Base-by-base conservation (phyloP, 1,284 basidiomycete genomes). In the Leccinum pachyderme region DNA sequence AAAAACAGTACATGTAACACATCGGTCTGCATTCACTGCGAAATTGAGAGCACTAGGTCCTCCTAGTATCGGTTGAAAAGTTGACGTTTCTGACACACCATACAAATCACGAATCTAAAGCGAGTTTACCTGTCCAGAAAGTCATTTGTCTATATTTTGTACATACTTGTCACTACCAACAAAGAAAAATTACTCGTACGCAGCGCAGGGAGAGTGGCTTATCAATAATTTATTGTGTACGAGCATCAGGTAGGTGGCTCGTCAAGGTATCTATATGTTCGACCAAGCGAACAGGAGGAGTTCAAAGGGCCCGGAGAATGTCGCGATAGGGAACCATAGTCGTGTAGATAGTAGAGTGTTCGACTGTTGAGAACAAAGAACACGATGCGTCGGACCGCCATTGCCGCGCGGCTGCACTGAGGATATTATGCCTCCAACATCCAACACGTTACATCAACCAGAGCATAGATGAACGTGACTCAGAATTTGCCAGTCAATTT, bases 401-500 rank as follows among this genome's bases (percentile, higher is more conserved):
- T 18, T 9, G 18, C 37, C 9, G 18, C 37, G 37, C 28, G 28
- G 28, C 28, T 29, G 8, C 9, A 8, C n/a, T 39, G 9, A n/a
- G 37, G 37, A 22, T 39, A 22, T n/a, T 11, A 39, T 39, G 37
- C n/a, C n/a, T n/a, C n/a, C n/a, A n/a, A n/a, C n/a, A 11, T 39
- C 18, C 18, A 39, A 22, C 18, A 18, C 37, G 18, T 11, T 18
- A 39, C 37, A 22, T 18, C 11, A 27, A 44, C 13, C 6, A 22
- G 18, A 37, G 9, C 22, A 11, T 39, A 24, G 24, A 12, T 25
- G 13, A 9, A 28, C 28, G 44, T 46, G 9, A n/a, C 12, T 69
- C 44, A 71, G 28, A 60, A 72, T 32, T 56, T 73, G 12, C 70
- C 70, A 27, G n/a, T 37, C 41, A 70, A 28, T 44, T 47, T 62